Base-by-base conservation (phyloP, 2,329 filamentous ascomycete species). In the Aspergillus pseudoterreus region DNA sequence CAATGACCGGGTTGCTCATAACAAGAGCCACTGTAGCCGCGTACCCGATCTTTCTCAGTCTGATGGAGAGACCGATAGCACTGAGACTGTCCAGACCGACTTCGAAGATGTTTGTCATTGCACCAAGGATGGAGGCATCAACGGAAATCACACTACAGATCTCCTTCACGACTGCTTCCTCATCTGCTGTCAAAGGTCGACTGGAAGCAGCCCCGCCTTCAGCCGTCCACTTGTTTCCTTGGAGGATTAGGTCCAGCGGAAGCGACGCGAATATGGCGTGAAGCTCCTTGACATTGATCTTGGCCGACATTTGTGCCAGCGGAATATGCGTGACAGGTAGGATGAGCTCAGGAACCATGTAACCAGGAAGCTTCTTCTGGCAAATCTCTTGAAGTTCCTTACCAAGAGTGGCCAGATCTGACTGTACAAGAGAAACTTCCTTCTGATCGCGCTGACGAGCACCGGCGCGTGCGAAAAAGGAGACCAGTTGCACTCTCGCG, bases 81-180 rank as follows among this genome's bases (percentile, higher is more conserved):
- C 61, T 67, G 5, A 74, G 55, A 54, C 70, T 73, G 53, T 74
- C 71, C 30, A 73, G 49, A 0, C 70, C 71, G 14, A 73, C 58
- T 45, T 68, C 64, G 41, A 73, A 73, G 12, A 73, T 64, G 14
- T 66, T 70, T 2, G 64, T 68, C 48, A 61, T 45, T 1, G 57
- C 57, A 0, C 45, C 50, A 10, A 69, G 55, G 4, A 49, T 51
- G 1, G 52, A 50, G 12, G 48, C 43, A 10, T 65, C 58, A 14
- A 51, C 50, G 9, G 55, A 49, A 19, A 66, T 53, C 17, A 65
- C 54, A 21, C 45, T 47, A 41, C 54, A 59, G 3, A 71, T 58
- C 27, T 60, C 56, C 5, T 51, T 57, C 14, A 62, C 56, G n/a
- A 67, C 52, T 5, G 51, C 50, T 35, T 62, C 52, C 39, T 69